Percentiles rank a stretch among this genome's conserved stretches.
Evolutionary conservation across 1,284 basidiomycete genomes (phyloP).

Genomic region (Naganishia cerealis): DNA sequence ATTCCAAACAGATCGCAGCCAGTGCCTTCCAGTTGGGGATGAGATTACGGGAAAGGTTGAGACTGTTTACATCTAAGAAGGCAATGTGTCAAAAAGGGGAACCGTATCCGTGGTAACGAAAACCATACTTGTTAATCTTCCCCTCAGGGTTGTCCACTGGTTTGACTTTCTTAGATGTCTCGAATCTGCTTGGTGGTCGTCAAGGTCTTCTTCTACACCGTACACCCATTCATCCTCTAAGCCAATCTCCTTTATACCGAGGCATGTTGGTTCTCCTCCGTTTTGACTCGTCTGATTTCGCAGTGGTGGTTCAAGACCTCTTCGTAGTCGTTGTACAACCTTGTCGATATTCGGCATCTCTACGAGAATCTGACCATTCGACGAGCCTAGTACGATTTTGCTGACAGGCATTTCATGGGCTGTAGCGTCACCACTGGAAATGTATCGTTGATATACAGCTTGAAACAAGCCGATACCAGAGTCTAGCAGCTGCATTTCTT

Average conservation of each 20-base stretch:
- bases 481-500: conserved; percentile 22
- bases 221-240: conserved; percentile 68
- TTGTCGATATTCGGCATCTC: conserved; percentile 80
- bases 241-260: conserved; percentile 76
- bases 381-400: conserved; percentile 73
- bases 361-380: conserved; percentile 75
- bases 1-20: conserved; percentile 64
- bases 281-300: neutral
- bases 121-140: conserved; percentile 1
- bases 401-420: conserved; percentile 45
- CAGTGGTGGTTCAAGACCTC: conserved; percentile 1
- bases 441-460: conserved; percentile 74
- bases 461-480: conserved; percentile 71
- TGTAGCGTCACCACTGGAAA: conserved; percentile 55
- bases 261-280: conserved; percentile 53
- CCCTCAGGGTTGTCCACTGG: conserved; percentile 38
- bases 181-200: conserved; percentile 59
- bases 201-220: conserved; percentile 71
- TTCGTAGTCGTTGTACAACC: conserved; percentile 65
- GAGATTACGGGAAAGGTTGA: conserved; percentile 81
- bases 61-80: conserved; percentile 66
- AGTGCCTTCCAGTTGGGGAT: conserved; percentile 71
- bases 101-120: neutral
- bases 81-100: conserved; percentile 26
- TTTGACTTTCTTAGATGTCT: conserved; percentile 53